Base-by-base conservation (phyloP, 2,329 filamentous ascomycete genomes). In the Lizonia empirigonia region DNA sequence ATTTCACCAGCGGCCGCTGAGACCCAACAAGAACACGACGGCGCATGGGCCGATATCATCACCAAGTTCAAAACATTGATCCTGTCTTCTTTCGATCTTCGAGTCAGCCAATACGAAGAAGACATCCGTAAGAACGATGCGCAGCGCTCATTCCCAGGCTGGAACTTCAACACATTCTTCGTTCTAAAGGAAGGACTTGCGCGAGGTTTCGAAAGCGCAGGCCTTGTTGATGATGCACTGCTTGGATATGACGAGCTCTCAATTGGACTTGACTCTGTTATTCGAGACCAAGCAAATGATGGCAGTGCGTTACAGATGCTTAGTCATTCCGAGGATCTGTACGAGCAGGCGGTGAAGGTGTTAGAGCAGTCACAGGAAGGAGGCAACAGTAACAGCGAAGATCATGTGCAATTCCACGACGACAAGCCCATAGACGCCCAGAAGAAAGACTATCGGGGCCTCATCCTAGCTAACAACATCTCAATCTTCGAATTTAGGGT, bases 101-200 rank as follows among this genome's bases (percentile, higher is more conserved):
- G 94, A 7, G 94, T 99, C 1, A 86, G 84, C 16, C 93, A 97
- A 65, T 99, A 99, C 71, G 94, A 99, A 73, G 92, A 97, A 53
- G 94, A 99, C 62, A 96, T 99, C 61, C 89, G 90, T 56, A 94
- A 97, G 72, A 94, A 92, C 67, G 93, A 97, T 63, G 84, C 87
- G 0, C 92, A 97, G 71, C 83, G 93, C 37, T 86, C 80, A 26
- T 76, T 99, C 15, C 94, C 94, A 0, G 94, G 94, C 0, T 99
- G 94, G 94, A 99, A 99, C 68, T 99, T 99, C 70, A 97, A 94
- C 74, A 99, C 94, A 0, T 99, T 99, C 71, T 99, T 99, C 71
- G 92, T 99, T 13, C 80, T 99, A 7, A 99, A 99, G 68, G 94
- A 99, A 72, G 94, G 94, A 0, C 77, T 99, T 27, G 93, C 94